Percentiles rank a stretch among this genome's conserved stretches.
Evolutionary conservation across 2,329 filamentous ascomycete genomes (phyloP).

Genomic region (Sphaerulina populicola): DNA sequence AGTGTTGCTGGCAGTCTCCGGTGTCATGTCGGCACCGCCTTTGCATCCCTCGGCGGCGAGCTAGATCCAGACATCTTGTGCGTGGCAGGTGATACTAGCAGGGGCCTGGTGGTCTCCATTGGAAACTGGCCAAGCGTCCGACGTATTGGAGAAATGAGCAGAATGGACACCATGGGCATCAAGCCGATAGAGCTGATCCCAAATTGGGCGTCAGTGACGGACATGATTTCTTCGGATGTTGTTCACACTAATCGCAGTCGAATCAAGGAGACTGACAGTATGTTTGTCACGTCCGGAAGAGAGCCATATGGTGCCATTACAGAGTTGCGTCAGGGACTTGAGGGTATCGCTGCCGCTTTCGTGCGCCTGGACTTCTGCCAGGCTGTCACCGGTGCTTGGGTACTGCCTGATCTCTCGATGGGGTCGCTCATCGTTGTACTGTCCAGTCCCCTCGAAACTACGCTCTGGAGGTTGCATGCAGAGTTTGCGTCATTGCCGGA

Average conservation of each 20-base stretch:
- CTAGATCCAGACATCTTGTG: conserved; percentile 66
- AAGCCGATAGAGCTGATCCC: conserved; percentile 54
- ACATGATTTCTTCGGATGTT: conserved; percentile 35
- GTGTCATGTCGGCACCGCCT: conserved; percentile 71
- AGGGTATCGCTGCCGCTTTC: conserved; percentile 29
- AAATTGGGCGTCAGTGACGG: conserved; percentile 50
- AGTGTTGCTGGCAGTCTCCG: conserved; percentile 54
- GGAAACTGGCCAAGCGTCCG: conserved; percentile 22
- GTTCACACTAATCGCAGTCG: conserved; percentile 20
- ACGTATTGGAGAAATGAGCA: conserved; percentile 42
- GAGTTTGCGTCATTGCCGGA: conserved; percentile 11
- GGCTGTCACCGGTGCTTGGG: conserved; percentile 33
- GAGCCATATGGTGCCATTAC: conserved; percentile 39
- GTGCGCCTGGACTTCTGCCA: conserved; percentile 21
- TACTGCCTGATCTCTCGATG: conserved; percentile 28
- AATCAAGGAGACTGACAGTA: conserved; percentile 18
- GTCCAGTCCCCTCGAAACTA: conserved; percentile 28
- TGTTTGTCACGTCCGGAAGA: conserved; percentile 38
- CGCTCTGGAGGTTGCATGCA: conserved; percentile 15
- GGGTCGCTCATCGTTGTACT: conserved; percentile 34
- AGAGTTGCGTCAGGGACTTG: conserved; percentile 38
- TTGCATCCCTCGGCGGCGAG: conserved; percentile 60
- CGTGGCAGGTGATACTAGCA: conserved; percentile 67
- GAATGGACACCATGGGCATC: conserved; percentile 38
- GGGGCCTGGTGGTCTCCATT: conserved; percentile 44